These are phyloP conservation scores for Cryptosporidium muris DNA, from an alignment of 169 alveolate genomes.

Conservation along the genomic window DNA sequence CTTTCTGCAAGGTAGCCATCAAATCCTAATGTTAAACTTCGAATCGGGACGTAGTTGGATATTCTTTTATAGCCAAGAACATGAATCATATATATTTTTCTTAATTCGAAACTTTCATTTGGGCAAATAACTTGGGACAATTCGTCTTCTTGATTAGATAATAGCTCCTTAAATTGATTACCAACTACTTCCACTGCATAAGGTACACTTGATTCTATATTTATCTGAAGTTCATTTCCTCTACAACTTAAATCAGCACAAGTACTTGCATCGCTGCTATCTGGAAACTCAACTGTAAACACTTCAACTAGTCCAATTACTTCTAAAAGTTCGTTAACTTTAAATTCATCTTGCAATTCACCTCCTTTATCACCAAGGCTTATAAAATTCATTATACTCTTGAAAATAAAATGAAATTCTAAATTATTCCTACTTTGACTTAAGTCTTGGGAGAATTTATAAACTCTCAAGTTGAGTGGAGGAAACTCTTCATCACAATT, in stretches of 20 bases:
- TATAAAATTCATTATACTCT: neutral
- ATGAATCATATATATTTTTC: conserved; percentile 7
- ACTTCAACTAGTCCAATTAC: conserved; percentile 25
- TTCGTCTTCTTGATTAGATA: too few relatives aligned
- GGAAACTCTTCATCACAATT: too few relatives aligned
- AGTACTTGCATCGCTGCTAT: neutral
- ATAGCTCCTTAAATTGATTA: too few relatives aligned
- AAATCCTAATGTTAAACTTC: conserved; percentile 8
- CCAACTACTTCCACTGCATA: too few relatives aligned
- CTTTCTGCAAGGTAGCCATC: conserved; percentile 30
- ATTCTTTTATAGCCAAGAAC: conserved; percentile 20
- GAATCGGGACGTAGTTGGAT: conserved; percentile 29
- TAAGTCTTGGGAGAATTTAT: too few relatives aligned
- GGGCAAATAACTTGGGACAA: too few relatives aligned
- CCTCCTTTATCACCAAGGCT: neutral
- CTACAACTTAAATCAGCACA: neutral
- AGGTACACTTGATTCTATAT: too few relatives aligned
- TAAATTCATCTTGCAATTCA: neutral
- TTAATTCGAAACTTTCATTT: neutral
- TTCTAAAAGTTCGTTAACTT: conserved; percentile 44
- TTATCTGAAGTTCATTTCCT: neutral
- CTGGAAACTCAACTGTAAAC: neutral
- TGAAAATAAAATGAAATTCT: neutral
- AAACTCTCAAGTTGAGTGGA: too few relatives aligned
- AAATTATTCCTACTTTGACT: neutral